Percentiles rank a stretch among this genome's conserved stretches.
Conservation (phyloP, 2,329 filamentous ascomycete genomes). For the Colletotrichum orchidophilum region DNA sequence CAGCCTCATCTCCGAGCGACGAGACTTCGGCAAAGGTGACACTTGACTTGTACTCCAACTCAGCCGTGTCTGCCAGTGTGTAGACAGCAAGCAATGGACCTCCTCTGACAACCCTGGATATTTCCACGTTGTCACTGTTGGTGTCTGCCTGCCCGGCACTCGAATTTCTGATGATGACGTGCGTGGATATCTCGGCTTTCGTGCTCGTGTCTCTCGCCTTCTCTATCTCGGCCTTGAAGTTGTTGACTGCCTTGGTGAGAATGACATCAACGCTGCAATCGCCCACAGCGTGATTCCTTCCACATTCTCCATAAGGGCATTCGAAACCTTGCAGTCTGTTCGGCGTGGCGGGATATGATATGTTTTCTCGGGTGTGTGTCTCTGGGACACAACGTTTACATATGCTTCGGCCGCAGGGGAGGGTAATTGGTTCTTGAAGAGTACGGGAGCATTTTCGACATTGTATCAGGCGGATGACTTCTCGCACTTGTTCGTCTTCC, state of each 20-base stretch:
- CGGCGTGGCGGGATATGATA: constrained; percentile 79
- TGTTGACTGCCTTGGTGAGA: constrained; percentile 74
- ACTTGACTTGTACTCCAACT: constrained; percentile 65
- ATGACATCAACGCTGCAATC: constrained; percentile 84
- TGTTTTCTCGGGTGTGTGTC: constrained; percentile 70
- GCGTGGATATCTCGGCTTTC: constrained; percentile 49
- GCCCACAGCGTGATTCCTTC: constrained; percentile 75
- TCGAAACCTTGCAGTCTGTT: constrained; percentile 74
- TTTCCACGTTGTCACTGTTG: constrained; percentile 47
- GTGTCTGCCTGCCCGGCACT: constrained; percentile 37
- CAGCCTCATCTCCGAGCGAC: constrained; percentile 38
- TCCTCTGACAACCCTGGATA: constrained; percentile 55
- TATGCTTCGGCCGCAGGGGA: constrained; percentile 84
- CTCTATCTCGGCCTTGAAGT: constrained; percentile 64
- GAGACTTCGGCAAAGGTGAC: constrained; percentile 55
- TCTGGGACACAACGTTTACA: constrained; percentile 80
- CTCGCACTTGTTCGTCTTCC: constrained; percentile 62
- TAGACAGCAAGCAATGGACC: constrained; percentile 74
- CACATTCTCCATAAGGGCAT: constrained; percentile 77
- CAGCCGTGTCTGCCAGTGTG: constrained; percentile 68
- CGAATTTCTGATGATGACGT: constrained; percentile 40
- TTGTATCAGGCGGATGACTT: constrained; percentile 78
- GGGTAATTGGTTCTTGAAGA: constrained; percentile 73
- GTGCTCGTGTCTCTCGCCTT: constrained; percentile 46
- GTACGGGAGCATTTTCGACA: constrained; percentile 78